A percentile compares a stretch with the other conserved stretches of the same genome.
These are phyloP conservation scores for Fusarium pseudograminearum DNA, from an alignment of 2,329 filamentous ascomycete genomes.

Conservation along the genomic window DNA sequence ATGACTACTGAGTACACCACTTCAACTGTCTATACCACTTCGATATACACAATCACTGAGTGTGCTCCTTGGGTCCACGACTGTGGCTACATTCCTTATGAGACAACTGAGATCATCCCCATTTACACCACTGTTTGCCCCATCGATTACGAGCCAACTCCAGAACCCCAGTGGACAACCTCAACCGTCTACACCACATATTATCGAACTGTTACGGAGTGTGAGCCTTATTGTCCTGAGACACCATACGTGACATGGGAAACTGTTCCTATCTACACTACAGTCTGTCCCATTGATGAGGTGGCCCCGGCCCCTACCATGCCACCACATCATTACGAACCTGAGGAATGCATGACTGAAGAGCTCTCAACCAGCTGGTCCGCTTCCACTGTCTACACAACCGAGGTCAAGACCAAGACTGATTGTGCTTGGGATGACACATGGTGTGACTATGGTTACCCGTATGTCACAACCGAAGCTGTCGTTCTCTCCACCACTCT, in stretches of 20 bases:
- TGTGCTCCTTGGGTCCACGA: slow-evolving; percentile 8
- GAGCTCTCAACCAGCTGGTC: slow-evolving; percentile 23
- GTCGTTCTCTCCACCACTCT: slow-evolving; percentile 30
- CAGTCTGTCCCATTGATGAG: slow-evolving; percentile 22
- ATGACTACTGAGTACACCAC: slow-evolving; percentile 16
- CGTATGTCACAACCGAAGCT: slow-evolving; percentile 2
- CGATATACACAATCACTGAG: slow-evolving; percentile 18
- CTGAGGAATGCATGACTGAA: neutral
- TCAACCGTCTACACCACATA: slow-evolving; percentile 36
- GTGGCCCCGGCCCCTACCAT: neutral
- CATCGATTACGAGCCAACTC: neutral
- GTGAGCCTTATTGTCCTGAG: slow-evolving; percentile 1
- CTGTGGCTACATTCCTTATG: slow-evolving; percentile 11
- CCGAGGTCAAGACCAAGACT: slow-evolving; percentile 27
- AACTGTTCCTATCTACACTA: slow-evolving; percentile 29
- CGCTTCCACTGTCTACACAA: slow-evolving; percentile 27
- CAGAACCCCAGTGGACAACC: neutral
- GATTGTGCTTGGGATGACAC: neutral
- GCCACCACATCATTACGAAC: neutral
- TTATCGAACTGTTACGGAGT: slow-evolving; percentile 34
- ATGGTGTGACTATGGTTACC: neutral
- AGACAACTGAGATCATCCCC: slow-evolving; percentile 24
- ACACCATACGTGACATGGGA: slow-evolving; percentile 11
- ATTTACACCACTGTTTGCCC: slow-evolving; percentile 24
- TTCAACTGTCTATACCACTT: slow-evolving; percentile 30